Base-by-base conservation (phyloP, 1,139 yeast species). In the Blastobotrys ciferrii region DNA sequence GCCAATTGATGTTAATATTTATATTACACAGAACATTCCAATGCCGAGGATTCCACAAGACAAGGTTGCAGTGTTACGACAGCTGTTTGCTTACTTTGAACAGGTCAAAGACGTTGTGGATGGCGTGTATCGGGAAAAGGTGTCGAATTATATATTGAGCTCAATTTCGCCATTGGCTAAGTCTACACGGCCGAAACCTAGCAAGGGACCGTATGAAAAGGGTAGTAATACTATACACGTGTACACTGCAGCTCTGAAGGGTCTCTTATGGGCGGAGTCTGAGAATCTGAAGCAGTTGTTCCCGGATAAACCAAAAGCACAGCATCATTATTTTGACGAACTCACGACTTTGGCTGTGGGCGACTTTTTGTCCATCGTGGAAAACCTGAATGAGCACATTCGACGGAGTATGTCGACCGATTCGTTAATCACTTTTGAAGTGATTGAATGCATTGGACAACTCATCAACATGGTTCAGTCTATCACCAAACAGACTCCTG, bases 161-260 rank as follows among this genome's bases (percentile, higher is more conserved):
- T 69, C 74, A 37, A 64, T 75, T 57, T 72, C 71, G 1, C 68
- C 71, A 31, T 53, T 76, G 19, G 78, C 73, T 28, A 75, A 75
- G 14, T 69, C 81, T 45, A 67, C 69, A n/a, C 46, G 32, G n/a
- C 46, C 50, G 5, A 52, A 45, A 23, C 43, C 46, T n/a, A 47
- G 48, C 41, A 67, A 62, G 64, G 76, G 58, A 65, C 84, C 75
- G 0, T 75, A 82, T 60, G 87, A 83, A 57, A 78, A 75, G 58
- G 86, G 86, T 2, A 71, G 78, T 42, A 81, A 78, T 60, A 85
- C 87, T 4, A 76, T 86, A 40, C 70, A 70, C 32, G 66, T 68
- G 39, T 85, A 81, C 60, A 75, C 80, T 6, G 77, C 73, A 32
- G 82, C 82, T 1, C 61, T 83, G 11, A 62, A 73, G 33, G 73